Conservation (phyloP, 2,329 filamentous ascomycete species). For the Orbilia brochopaga region DNA sequence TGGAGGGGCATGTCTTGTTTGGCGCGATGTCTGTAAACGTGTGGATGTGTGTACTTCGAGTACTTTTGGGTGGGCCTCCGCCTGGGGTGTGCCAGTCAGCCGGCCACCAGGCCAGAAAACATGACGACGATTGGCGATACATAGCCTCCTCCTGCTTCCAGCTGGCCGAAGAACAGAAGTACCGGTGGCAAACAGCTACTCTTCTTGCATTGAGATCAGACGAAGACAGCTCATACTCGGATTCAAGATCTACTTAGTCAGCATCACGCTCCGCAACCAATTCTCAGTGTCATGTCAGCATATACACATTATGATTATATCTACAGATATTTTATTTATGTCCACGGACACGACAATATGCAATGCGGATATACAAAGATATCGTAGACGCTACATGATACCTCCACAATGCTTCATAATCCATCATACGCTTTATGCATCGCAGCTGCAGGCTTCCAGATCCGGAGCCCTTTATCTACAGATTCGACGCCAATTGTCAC, state of each 20-base stretch:
- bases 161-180: too few relatives aligned
- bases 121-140: conserved; percentile 2
- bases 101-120: not conserved
- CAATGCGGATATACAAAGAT: too few relatives aligned
- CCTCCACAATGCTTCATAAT: too few relatives aligned
- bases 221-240: too few relatives aligned
- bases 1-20: conserved; percentile 51
- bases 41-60: conserved; percentile 33
- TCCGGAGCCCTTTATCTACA: not conserved
- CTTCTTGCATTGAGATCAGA: not conserved
- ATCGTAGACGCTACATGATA: too few relatives aligned
- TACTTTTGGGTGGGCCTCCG: not conserved
- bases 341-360: too few relatives aligned
- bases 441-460: not conserved
- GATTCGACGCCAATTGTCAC: conserved; percentile 23
- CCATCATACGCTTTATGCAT: not conserved
- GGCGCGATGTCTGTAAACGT: conserved; percentile 32
- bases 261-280: too few relatives aligned
- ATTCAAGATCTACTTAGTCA: too few relatives aligned
- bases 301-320: too few relatives aligned
- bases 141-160: not conserved
- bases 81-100: not conserved
- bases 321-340: too few relatives aligned
- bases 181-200: not conserved
- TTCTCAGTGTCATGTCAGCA: too few relatives aligned